Evolutionary conservation across 345 rosid genomes (phyloP), one percentile per base, ranked within the genome.

Genomic region (Lepidium africanum): DNA sequence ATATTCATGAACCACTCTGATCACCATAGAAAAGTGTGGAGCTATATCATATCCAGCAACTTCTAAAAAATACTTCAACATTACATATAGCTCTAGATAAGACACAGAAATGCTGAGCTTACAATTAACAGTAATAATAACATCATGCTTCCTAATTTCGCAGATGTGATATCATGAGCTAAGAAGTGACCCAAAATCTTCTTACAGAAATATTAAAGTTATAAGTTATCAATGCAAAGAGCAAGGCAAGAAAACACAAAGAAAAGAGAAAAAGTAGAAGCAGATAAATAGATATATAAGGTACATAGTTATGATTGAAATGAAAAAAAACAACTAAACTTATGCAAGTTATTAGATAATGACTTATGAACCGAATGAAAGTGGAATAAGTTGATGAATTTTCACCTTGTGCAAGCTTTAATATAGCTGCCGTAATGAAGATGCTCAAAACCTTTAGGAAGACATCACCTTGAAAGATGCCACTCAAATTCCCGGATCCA

Each of bases 351-450:
- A 13, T 37, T 43, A 12, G 33, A 46, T 16, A 33, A 35, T 19
- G 48, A 38, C 23, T 21, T 13, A 35, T 51, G 23, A 65, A 15
- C 40, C 23, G n/a, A 40, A 45, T 7, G 37, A 17, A 51, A 46
- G 16, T 72, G 52, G 17, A 19, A 65, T 59, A 48, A 27, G 60
- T 41, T 59, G 40, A 50, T 5, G 10, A 38, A 63, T 61, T 11
- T 37, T 65, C 59, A 84, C 89, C 89, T 84, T 82, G 86, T 56
- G 59, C 69, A 56, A 84, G 85, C 77, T 80, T 84, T 76, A 82
- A 58, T 68, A 84, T 75, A n/a, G 88, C 81, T 71, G 88, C 83
- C 17, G 90, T 83, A 62, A 85, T 85, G 80, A 85, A 85, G 76
- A 85, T 81, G 76, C 90, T 85, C 58, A 83, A 54, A 69, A 85